Evolutionary conservation across 306 rosid species (phyloP).

Genomic region (Rubus parviflorus): DNA sequence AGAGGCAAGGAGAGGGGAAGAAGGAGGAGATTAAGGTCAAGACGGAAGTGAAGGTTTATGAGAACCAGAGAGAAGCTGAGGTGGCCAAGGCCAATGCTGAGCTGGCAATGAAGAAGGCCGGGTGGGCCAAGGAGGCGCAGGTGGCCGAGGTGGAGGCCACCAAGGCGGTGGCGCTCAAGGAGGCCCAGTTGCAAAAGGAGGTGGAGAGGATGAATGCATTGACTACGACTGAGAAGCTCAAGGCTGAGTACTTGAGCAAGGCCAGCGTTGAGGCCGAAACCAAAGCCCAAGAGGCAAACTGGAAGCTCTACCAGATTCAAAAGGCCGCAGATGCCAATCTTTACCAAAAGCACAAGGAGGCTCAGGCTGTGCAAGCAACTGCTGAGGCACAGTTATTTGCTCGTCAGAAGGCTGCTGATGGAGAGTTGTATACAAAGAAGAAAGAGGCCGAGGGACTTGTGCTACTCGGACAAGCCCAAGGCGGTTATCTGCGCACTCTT

Average conservation of each 20-base stretch:
- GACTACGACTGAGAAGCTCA: conserved; percentile 8
- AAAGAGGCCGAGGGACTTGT: conserved; percentile 30
- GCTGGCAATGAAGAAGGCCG: conserved; percentile 23
- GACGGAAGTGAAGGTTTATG: conserved; percentile 26
- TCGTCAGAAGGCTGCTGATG: conserved; percentile 29
- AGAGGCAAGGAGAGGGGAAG: conserved; percentile 31
- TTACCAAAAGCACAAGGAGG: conserved; percentile 22
- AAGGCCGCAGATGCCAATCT: conserved; percentile 27
- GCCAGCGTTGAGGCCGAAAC: conserved; percentile 13
- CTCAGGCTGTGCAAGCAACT: conserved; percentile 13
- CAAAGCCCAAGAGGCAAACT: conserved; percentile 27
- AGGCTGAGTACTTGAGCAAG: conserved; percentile 5
- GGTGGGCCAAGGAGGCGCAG: conserved; percentile 21
- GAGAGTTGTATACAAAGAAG: conserved; percentile 32
- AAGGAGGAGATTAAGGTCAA: conserved; percentile 33
- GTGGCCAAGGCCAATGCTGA: conserved; percentile 29
- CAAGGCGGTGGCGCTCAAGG: conserved; percentile 24
- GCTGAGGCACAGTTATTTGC: conserved; percentile 22
- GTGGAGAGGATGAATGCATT: conserved; percentile 31
- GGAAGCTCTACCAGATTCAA: conserved; percentile 24
- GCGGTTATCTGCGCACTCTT: not conserved
- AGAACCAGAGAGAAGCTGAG: conserved; percentile 34
- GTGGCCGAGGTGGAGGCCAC: conserved; percentile 25
- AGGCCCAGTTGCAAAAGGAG: conserved; percentile 29
- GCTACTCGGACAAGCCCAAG: conserved; percentile 18